These are phyloP conservation scores for Ceratobasidium sp. DNA, from an alignment of 1,284 basidiomycete genomes.

Conservation along the genomic window DNA sequence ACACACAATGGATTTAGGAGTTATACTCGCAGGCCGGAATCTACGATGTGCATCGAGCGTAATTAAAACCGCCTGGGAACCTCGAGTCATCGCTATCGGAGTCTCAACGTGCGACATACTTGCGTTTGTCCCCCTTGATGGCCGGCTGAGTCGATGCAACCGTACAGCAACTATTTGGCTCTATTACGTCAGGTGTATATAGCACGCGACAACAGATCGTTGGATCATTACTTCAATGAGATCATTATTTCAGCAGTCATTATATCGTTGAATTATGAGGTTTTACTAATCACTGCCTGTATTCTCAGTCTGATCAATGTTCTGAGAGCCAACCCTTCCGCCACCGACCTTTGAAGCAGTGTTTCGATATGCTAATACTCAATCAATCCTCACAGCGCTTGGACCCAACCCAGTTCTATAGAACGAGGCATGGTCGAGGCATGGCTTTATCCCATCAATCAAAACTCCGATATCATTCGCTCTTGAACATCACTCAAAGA, in stretches of 20 bases:
- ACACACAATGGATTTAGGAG: not conserved
- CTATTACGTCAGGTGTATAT: no score
- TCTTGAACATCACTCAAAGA: slow-evolving; percentile 31
- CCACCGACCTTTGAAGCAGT: slow-evolving; percentile 13
- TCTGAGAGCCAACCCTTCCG: not conserved
- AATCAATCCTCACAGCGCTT: not conserved
- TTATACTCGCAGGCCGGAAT: not conserved
- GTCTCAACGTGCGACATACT: slow-evolving; percentile 14
- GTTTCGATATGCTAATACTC: not conserved
- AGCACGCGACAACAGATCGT: no score
- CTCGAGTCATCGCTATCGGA: slow-evolving; percentile 28
- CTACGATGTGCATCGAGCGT: not conserved
- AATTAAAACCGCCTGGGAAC: slow-evolving; percentile 5
- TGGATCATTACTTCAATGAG: no score
- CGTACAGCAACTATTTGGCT: not conserved
- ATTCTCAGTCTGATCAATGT: slow-evolving; percentile 7
- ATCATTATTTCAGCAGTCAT: no score
- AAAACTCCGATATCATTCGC: slow-evolving; percentile 28
- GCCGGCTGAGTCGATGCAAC: slow-evolving; percentile 12
- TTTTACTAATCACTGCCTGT: not conserved
- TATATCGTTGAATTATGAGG: not conserved
- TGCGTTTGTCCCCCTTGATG: slow-evolving; percentile 17
- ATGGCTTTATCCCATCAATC: slow-evolving; percentile 24
- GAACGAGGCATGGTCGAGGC: slow-evolving; percentile 17
- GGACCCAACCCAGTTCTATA: not conserved